Conservation (phyloP, 106 monocot genomes). For the Acorus gramineus region DNA sequence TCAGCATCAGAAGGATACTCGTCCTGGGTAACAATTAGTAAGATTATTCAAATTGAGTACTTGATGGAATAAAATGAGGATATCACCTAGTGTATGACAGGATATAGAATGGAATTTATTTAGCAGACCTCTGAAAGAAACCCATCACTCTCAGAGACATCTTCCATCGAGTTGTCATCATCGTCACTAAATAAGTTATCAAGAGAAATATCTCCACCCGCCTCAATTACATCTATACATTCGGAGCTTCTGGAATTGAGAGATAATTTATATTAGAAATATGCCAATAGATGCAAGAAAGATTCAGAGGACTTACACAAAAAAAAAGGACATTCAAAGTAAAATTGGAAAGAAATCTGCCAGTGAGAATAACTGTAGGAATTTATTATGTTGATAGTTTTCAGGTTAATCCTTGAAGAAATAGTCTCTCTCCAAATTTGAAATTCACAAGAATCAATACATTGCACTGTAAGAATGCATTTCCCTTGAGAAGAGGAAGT, state of each 20-base stretch:
- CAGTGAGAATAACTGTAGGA: no score
- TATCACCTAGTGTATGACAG: neutral
- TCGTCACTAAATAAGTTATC: conserved; percentile 21
- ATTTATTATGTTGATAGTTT: no score
- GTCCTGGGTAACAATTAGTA: conserved; percentile 25
- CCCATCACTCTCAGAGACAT: conserved; percentile 55
- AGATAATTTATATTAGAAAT: neutral
- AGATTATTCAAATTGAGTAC: no score
- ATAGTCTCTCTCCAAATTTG: no score
- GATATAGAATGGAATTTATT: neutral
- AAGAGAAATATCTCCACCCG: conserved; percentile 13
- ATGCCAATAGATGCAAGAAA: no score
- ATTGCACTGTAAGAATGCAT: no score
- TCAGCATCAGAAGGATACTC: conserved; percentile 58
- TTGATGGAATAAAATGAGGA: neutral
- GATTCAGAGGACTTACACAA: no score
- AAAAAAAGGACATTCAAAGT: no score
- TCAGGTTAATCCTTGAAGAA: no score
- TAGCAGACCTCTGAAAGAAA: conserved; percentile 52
- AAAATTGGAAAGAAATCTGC: no score
- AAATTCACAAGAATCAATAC: no score
- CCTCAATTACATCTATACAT: neutral
- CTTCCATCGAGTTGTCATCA: conserved; percentile 22
- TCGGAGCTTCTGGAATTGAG: conserved; percentile 15
- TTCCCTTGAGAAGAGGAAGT: no score